Base-by-base conservation (phyloP, 306 rosid species). In the Clitoria ternatea region DNA sequence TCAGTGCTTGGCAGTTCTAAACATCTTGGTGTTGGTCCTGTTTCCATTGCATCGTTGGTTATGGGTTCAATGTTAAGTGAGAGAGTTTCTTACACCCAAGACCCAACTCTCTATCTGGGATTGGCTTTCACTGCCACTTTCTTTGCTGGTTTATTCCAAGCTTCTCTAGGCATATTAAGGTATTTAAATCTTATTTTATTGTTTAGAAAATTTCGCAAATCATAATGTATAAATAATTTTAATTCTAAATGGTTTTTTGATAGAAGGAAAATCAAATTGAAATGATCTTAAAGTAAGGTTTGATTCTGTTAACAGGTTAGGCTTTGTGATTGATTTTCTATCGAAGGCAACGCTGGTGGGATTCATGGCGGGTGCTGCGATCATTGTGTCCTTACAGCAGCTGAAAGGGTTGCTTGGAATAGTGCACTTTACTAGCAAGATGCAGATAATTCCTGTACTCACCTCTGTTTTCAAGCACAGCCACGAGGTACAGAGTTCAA, bases 31-130 rank as follows among this genome's bases (percentile, higher is more conserved):
- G 92, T 95, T 77, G 99, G 99, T 4, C 99, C 99, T 22, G 96
- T 95, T 70, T 95, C 99, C 23, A 95, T 95, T 53, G 99, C 99
- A 0, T 95, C 99, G 40, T 76, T 95, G 74, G 99, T 91, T 2
- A 91, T 95, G 99, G 99, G 99, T 39, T 95, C 99, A 53, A 95
- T 91, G 97, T 55, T 95, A 20, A 89, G 82, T n/a, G 97, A 89
- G 48, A 60, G 44, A 23, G 87, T 91, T 75, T 85, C 99, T 42
- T 81, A 33, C 15, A 71, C 39, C 8, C 77, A 73, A 47, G 70
- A 89, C 2, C 97, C 96, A 37, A 66, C 30, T 70, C 89, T 91
- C 15, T 91, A 91, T 60, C 91, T 95, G 52, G 80, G 85, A 79
- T 49, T 89, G 82, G 99, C 96, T 70, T 90, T 95, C 84, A 95